Conservation (phyloP, 768 basidiomycete genomes). For the Gautieria morchelliformis region DNA sequence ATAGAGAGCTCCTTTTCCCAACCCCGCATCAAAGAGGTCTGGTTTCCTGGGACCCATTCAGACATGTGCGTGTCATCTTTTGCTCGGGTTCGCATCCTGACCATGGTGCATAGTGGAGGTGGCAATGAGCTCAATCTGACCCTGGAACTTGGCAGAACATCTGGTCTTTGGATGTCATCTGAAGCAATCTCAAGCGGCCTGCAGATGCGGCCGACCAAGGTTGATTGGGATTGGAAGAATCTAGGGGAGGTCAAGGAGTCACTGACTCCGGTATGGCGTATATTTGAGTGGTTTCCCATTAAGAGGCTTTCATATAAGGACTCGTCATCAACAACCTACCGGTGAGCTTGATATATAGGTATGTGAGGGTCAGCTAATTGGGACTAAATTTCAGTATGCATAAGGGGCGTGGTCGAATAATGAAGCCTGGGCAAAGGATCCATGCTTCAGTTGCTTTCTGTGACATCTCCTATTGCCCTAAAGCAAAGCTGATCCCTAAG, state of each 20-base stretch:
- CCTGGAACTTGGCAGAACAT: constrained; percentile 9
- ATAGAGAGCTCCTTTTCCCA: too few species aligned
- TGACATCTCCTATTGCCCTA: constrained; percentile 7
- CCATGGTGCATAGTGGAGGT: constrained; percentile 12
- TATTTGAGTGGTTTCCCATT: neutral
- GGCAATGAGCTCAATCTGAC: constrained; percentile 10
- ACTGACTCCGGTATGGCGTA: neutral
- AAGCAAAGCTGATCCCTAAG: neutral
- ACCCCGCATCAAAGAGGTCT: constrained; percentile 28
- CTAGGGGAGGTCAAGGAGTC: neutral
- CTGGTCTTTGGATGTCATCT: constrained; percentile 25
- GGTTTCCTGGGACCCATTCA: constrained; percentile 33
- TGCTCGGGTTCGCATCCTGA: neutral
- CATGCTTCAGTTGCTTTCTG: constrained; percentile 14
- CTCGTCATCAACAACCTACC: neutral
- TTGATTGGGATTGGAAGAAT: constrained; percentile 6
- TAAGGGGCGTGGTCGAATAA: constrained; percentile 7
- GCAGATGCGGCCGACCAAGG: constrained; percentile 8
- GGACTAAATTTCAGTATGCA: neutral
- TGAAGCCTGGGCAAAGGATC: constrained; percentile 10
- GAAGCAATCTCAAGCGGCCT: constrained; percentile 22
- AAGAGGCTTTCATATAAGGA: neutral
- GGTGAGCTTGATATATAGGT: neutral
- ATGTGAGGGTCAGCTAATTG: neutral
- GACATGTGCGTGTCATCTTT: constrained; percentile 26